A percentile compares a stretch with the other conserved stretches of the same genome.
Evolutionary conservation across 805 yeast species (phyloP).

Genomic region (Zygotorulaspora sp.): DNA sequence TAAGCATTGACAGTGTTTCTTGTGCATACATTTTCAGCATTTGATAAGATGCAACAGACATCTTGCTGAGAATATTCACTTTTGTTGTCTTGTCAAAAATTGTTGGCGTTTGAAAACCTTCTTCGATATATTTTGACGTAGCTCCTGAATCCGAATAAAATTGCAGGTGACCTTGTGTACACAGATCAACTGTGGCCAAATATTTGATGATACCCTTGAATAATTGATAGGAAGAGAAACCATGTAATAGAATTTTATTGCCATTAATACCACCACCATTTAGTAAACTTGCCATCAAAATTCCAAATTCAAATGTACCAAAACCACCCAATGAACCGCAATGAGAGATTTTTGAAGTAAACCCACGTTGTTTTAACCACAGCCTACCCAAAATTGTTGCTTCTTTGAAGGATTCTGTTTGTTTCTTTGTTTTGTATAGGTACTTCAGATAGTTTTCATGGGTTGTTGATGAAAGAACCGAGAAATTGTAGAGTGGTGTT

Average conservation of each 20-base stretch:
- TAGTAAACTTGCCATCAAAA: constrained; percentile 72
- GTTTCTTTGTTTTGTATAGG: constrained; percentile 68
- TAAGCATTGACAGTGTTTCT: constrained; percentile 61
- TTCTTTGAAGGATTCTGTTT: constrained; percentile 77
- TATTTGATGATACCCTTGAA: constrained; percentile 85
- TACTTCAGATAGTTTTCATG: constrained; percentile 68
- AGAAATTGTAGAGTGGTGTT: constrained; percentile 83
- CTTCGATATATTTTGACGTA: constrained; percentile 40
- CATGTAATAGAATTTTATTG: constrained; percentile 71
- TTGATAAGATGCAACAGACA: constrained; percentile 64
- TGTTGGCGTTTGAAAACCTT: constrained; percentile 70
- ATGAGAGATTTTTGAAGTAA: constrained; percentile 53
- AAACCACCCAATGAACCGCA: constrained; percentile 64
- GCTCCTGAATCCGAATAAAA: constrained; percentile 47
- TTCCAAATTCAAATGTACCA: constrained; percentile 86
- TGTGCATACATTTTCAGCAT: constrained; percentile 60
- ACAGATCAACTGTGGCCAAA: constrained; percentile 73
- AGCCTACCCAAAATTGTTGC: constrained; percentile 83
- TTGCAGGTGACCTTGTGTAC: constrained; percentile 57
- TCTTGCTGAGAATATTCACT: constrained; percentile 75
- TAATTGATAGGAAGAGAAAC: constrained; percentile 88
- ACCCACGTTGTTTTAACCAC: constrained; percentile 88
- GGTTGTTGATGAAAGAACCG: constrained; percentile 64
- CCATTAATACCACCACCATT: constrained; percentile 79
- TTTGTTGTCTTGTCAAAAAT: constrained; percentile 71